Conservation (phyloP, 345 rosid genomes). For the Jatropha curcas region DNA sequence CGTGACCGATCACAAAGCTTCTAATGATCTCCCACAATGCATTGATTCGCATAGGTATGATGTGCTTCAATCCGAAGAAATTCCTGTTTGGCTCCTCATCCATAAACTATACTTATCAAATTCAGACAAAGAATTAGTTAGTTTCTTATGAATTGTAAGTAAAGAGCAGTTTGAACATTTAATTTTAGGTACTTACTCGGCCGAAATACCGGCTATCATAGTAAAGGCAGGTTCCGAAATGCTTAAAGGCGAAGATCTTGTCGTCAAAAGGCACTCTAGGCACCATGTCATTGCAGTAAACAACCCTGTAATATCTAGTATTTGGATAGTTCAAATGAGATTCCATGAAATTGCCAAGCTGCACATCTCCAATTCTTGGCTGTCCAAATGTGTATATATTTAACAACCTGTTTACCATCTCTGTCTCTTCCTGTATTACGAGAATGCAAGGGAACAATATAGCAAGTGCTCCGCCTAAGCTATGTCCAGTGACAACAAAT, state of each 20-base stretch:
- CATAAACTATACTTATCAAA: no score
- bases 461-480: slow-evolving; percentile 86
- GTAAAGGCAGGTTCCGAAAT: slow-evolving; percentile 78
- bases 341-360: slow-evolving; percentile 66
- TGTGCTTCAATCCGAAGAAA: slow-evolving; percentile 45
- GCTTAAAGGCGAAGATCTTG: slow-evolving; percentile 66
- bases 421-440: slow-evolving; percentile 58
- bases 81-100: slow-evolving; percentile 77
- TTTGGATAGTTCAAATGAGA: slow-evolving; percentile 47
- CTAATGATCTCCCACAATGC: slow-evolving; percentile 78
- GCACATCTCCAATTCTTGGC: slow-evolving; percentile 69
- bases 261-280: slow-evolving; percentile 85
- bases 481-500: slow-evolving; percentile 74
- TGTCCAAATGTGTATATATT: slow-evolving; percentile 85
- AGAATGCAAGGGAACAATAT: slow-evolving; percentile 60
- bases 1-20: slow-evolving; percentile 54
- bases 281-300: slow-evolving; percentile 79
- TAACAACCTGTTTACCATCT: slow-evolving; percentile 56
- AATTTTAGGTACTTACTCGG: slow-evolving; percentile 42
- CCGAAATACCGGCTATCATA: slow-evolving; percentile 62
- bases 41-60: slow-evolving; percentile 41
- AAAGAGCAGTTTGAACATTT: no score
- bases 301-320: slow-evolving; percentile 67
- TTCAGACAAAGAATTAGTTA: no score
- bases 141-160: no score